Conservation (phyloP, 2,329 filamentous ascomycete genomes). For the Penicillium polonicum region DNA sequence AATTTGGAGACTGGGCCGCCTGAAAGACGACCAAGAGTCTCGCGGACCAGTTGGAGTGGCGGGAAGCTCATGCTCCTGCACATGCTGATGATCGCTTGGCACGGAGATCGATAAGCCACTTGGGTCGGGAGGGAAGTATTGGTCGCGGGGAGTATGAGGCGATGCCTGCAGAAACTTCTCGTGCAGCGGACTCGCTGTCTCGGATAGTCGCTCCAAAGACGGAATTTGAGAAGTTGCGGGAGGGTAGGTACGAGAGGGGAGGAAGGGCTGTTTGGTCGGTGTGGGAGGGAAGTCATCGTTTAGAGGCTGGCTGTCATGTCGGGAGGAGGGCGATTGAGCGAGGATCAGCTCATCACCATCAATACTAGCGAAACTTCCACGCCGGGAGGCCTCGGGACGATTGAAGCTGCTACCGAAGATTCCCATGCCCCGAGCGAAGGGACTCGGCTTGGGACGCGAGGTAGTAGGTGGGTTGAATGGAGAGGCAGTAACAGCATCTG, state of each 20-base stretch:
- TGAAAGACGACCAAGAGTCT: constrained; percentile 59
- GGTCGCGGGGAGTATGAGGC: constrained; percentile 77
- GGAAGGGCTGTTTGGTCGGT: constrained; percentile 68
- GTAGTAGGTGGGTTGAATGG: constrained; percentile 68
- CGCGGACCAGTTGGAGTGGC: constrained; percentile 76
- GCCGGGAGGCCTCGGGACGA: constrained; percentile 51
- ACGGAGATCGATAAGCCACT: constrained; percentile 81
- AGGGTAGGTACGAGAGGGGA: constrained; percentile 39
- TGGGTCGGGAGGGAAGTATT: constrained; percentile 72
- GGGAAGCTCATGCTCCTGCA: constrained; percentile 55
- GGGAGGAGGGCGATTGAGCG: constrained; percentile 56
- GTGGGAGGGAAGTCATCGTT: constrained; percentile 85
- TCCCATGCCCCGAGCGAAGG: constrained; percentile 64
- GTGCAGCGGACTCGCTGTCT: constrained; percentile 51
- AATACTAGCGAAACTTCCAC: constrained; percentile 74
- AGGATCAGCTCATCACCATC: constrained; percentile 71
- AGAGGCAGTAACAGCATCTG: constrained; percentile 76
- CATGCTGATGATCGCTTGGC: constrained; percentile 45
- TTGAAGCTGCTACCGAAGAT: constrained; percentile 61
- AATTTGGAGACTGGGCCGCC: constrained; percentile 66
- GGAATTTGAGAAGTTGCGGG: constrained; percentile 34
- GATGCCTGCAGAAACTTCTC: constrained; percentile 55
- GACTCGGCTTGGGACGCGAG: constrained; percentile 61
- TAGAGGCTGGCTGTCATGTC: constrained; percentile 56
- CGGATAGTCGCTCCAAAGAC: constrained; percentile 37